Base-by-base conservation (phyloP, 2,329 filamentous ascomycete genomes). In the Fusarium beomiforme region DNA sequence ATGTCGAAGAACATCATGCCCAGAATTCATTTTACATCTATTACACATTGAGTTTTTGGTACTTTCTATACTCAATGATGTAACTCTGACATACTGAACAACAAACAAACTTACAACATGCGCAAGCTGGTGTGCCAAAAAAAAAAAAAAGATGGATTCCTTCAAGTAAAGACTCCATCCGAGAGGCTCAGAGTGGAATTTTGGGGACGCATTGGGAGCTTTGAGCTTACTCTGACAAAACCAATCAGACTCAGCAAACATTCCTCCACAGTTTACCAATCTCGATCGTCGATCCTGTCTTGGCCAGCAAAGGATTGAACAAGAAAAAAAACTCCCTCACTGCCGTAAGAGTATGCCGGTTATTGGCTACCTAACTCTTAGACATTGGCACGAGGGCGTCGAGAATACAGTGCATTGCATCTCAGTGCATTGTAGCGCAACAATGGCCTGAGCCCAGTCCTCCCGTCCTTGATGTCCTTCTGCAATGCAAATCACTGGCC, bases 261-360 rank as follows among this genome's bases (percentile, higher is more conserved):
- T 54, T 67, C 62, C 74, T 73, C 74, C 74, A 69, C 67, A 76
- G 42, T 64, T 50, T 64, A 33, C 43, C 64, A 64, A 73, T 73
- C 71, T 75, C 72, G 71, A 56, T 56, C 53, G 24, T 56, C 53
- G 53, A 76, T 75, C 60, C 46, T 62, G 58, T 59, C 59, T 71
- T 69, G 64, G 55, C 60, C 54, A 39, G 57, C 43, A 67, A 62
- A 54, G 24, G 44, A 51, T 37, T 63, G 51, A 46, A 59, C 24
- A 49, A 58, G 39, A 56, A 58, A 58, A 43, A 56, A 58, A 43
- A 58, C 55, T 72, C 51, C 54, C 50, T 71, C 59, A 69, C 59
- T 72, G 56, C 62, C 58, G 62, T 67, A 24, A 51, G 44, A 67
- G 55, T 43, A 51, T 68, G 61, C 51, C 47, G 61, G 42, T 50